Base-by-base conservation (phyloP, 148 eudicot species). In the Fagopyrum tataricum region DNA sequence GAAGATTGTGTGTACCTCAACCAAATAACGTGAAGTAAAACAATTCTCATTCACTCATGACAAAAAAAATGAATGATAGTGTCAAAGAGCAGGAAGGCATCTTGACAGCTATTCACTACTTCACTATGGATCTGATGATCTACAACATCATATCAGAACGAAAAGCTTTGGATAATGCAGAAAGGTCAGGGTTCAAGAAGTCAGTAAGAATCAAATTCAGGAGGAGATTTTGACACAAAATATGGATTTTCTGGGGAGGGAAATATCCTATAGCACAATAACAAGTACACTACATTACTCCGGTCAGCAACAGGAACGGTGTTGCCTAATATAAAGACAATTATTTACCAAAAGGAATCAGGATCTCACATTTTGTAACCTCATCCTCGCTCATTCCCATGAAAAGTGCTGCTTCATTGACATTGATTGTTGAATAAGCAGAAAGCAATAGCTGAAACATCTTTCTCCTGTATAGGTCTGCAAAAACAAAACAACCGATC, bases 371-470 rank as follows among this genome's bases (percentile, higher is more conserved):
- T 72, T 81, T 85, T 52, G 88, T 79, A 21, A 86, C 93, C 72
- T 88, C 96, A 52, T 88, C 87, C 78, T 89, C 93, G 53, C 48
- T 91, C 93, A 86, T 91, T 67, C 98, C 98, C 76, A 91, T 77
- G 76, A 91, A 91, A 24, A 84, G 80, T 59, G 97, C 89, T 11
- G 97, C 78, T 76, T 94, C 93, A 79, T 88, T 88, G 76, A 85
- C 83, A 81, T 91, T 82, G 71, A 94, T 89, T 44, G 97, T 94
- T 24, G 96, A 91, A 87, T 94, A 91, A 75, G 96, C 97, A 77
- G 93, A 85, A 74, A 82, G 80, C 75, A 91, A 80, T 72, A 91
- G 84, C 47, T 88, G 86, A 84, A 94, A 91, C 91, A 94, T 91
- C 80, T 88, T 89, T 81, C 74, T 88, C 17, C 91, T 91, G 82